Percentiles rank a stretch among this genome's conserved stretches.
phyloP scores from a whole-genome alignment of 495 filamentous ascomycete species.

The Baudoinia panamericana region DNA sequence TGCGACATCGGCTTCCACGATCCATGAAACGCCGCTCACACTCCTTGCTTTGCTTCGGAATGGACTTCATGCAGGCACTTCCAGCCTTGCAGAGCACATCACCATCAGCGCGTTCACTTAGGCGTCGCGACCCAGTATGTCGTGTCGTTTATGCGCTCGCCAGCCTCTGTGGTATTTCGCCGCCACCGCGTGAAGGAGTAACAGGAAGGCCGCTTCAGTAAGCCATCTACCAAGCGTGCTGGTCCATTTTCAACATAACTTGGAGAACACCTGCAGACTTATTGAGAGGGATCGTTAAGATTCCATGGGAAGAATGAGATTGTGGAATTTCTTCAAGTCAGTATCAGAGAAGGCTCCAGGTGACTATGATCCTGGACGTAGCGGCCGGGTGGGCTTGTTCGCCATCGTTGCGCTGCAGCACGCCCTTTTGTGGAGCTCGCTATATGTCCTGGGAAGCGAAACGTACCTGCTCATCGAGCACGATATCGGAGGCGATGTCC shows the following conservation, averaged over 20 bases:
- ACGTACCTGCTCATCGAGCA: neutral
- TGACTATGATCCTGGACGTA: neutral
- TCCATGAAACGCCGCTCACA: neutral
- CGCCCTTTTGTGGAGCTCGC: neutral
- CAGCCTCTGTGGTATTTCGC: neutral
- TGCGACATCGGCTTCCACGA: neutral
- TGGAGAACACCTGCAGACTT: neutral
- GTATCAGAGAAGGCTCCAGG: neutral
- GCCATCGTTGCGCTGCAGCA: constrained; percentile 3
- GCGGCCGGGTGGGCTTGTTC: neutral
- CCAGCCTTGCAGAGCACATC: neutral
- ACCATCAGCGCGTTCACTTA: neutral
- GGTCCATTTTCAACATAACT: neutral
- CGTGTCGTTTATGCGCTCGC: neutral
- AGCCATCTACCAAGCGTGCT: neutral
- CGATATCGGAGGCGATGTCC: neutral
- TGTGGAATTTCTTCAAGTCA: neutral
- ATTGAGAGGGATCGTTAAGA: no score
- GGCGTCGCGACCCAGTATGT: constrained; percentile 1
- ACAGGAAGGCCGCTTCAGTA: neutral
- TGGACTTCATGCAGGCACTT: constrained; percentile 12
- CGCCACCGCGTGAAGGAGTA: neutral
- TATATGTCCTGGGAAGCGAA: constrained; percentile 2
- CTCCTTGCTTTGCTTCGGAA: neutral
- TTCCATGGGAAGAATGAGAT: no score